Base-by-base conservation (phyloP, 805 yeast species). In the Wickerhamiella occidentalis region DNA sequence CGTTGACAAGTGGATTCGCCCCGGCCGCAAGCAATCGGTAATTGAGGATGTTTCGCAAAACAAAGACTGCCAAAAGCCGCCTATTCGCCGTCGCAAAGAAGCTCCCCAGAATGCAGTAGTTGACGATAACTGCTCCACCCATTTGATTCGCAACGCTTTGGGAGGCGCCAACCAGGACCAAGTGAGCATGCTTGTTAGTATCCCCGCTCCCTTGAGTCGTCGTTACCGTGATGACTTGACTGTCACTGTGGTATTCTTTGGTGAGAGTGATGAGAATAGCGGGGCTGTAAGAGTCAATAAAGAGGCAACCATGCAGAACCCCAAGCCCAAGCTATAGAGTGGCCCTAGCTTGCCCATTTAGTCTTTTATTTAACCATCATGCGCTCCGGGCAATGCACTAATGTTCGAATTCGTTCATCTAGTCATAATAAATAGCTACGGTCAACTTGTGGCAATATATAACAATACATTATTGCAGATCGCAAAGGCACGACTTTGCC, bases 181-280 rank as follows among this genome's bases (percentile, higher is more conserved):
- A 58, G 87, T 88, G 2, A 78, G 88, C 19, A 84, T 92, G 76
- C 69, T 92, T 52, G 82, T 87, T 15, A 81, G 92, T 48, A 86
- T 92, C 48, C 97, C 97, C 17, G 77, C 87, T 15, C 96, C 97
- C 1, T 75, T 83, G 57, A 82, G 95, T 18, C 78, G 98, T 66
- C 75, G 86, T 41, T 90, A 88, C 66, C 78, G 98, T 64, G 98
- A 92, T 67, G 98, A 92, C 64, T 72, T 92, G 61, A 88, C 97
- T 0, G 96, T 88, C 4, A 86, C 96, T 2, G 98, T 92, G 21
- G 85, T 90, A 2, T 92, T 92, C 66, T 92, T 92, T 63, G 95
- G 94, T 11, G 77, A 61, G 25, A 54, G 54, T 13, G 53, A 48
- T n/a, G 57, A 52, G 11, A 60, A 55, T 28, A 51, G 58, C 2